phyloP scores from a whole-genome alignment of 2,329 filamentous ascomycete species.

The Ascocoryne sarcoides region DNA sequence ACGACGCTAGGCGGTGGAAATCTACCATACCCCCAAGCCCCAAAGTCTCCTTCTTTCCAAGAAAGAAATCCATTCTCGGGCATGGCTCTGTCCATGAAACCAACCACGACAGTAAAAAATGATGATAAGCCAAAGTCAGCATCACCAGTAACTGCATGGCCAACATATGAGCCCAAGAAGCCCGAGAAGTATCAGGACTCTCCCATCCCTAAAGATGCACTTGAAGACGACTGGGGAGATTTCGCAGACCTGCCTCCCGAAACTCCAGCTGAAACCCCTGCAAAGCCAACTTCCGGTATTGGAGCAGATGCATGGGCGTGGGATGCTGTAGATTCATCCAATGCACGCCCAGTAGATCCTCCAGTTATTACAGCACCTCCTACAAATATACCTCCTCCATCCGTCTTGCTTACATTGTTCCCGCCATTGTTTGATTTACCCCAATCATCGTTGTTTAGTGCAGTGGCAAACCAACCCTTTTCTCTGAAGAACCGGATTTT shows the following conservation, averaged over 20 bases:
- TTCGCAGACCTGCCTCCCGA: conserved; percentile 36
- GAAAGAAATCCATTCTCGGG: conserved; percentile 45
- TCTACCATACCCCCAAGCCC: conserved; percentile 37
- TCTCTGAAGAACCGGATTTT: conserved; percentile 55
- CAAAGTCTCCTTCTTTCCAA: conserved; percentile 44
- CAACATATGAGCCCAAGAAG: conserved; percentile 18
- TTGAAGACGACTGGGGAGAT: conserved; percentile 45
- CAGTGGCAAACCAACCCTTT: conserved; percentile 48
- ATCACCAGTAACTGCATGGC: conserved; percentile 27
- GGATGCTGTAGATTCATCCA: conserved; percentile 21
- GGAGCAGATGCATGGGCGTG: conserved; percentile 27
- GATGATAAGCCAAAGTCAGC: conserved; percentile 27
- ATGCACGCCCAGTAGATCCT: conserved; percentile 4
- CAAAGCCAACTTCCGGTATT: conserved; percentile 11
- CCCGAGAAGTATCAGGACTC: conserved; percentile 21
- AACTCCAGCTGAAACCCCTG: conserved; percentile 11
- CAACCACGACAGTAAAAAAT: conserved; percentile 27
- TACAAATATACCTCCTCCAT: conserved; percentile 82
- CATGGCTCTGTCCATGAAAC: conserved; percentile 38
- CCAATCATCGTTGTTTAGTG: conserved; percentile 55
- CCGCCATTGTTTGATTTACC: conserved; percentile 60
- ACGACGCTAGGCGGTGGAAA: conserved; percentile 17
- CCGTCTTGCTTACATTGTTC: conserved; percentile 70
- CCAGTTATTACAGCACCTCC: conserved; percentile 11
- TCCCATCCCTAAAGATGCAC: conserved; percentile 23